A percentile compares a stretch with the other conserved stretches of the same genome.
Conservation (phyloP, 2,329 filamentous ascomycete genomes). For the Colletotrichum tamarilloi region DNA sequence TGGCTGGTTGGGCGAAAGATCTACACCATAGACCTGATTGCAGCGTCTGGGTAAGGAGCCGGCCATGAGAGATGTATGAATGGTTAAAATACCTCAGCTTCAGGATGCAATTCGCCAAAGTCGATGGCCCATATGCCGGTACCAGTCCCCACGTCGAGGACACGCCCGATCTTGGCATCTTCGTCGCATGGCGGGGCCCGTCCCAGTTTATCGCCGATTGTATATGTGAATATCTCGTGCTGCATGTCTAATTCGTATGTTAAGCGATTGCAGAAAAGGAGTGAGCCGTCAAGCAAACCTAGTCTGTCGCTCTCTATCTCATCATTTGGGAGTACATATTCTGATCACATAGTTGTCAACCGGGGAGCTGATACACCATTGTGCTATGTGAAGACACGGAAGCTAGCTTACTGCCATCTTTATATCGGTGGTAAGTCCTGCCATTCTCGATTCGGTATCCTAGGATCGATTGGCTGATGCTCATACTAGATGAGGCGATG, state of each 20-base stretch:
- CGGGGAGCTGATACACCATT: no score
- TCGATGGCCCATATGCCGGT: slow-evolving; percentile 59
- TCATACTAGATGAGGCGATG: no score
- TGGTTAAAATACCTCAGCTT: slow-evolving; percentile 35
- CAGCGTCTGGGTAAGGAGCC: slow-evolving; percentile 11
- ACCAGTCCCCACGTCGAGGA: slow-evolving; percentile 59
- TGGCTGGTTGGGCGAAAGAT: slow-evolving; percentile 55
- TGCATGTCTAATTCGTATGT: not conserved
- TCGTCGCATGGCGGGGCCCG: not conserved
- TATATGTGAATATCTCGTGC: slow-evolving; percentile 2
- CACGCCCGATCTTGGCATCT: slow-evolving; percentile 13
- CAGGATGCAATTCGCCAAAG: slow-evolving; percentile 48
- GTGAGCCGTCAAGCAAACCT: no score
- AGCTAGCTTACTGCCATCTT: no score
- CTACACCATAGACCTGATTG: slow-evolving; percentile 48
- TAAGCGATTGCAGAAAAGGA: not conserved
- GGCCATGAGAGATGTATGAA: no score
- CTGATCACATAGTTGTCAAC: no score
- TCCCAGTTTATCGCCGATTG: not conserved
- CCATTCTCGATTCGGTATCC: no score
- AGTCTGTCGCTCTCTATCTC: no score
- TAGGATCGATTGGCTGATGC: no score
- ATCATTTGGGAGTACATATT: no score
- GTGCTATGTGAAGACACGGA: no score
- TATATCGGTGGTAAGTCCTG: no score